A percentile compares a stretch with the other conserved stretches of the same genome.
Evolutionary conservation across 257 asterid species (phyloP).

Genomic region (Solanum pennellii): DNA sequence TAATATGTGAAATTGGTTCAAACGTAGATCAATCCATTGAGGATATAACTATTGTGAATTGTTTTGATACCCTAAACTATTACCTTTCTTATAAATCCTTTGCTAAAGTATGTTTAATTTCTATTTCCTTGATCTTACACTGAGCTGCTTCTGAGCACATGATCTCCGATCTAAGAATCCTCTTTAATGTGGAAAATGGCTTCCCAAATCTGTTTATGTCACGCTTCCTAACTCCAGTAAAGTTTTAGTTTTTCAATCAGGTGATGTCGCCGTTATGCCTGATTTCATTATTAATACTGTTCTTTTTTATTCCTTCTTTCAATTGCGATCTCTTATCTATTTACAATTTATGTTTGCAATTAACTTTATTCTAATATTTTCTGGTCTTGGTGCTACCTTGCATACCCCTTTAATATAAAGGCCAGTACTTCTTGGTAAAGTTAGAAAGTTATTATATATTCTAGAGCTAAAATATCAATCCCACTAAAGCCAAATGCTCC

Average conservation of each 20-base stretch:
- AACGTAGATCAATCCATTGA: background rate
- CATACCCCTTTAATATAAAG: background rate
- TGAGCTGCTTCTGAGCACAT: background rate
- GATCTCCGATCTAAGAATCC: background rate
- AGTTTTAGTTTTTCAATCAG: too few relatives aligned
- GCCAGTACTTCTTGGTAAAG: background rate
- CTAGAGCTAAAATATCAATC: background rate
- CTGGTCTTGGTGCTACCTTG: background rate
- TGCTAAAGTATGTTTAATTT: background rate
- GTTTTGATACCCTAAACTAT: background rate
- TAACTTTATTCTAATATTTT: background rate
- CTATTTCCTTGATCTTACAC: background rate
- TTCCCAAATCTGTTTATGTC: too few relatives aligned
- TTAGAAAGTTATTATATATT: background rate
- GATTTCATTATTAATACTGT: background rate
- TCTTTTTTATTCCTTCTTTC: background rate
- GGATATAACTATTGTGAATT: background rate
- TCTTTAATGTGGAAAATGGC: too few relatives aligned
- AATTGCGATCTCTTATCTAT: background rate
- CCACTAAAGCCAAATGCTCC: background rate
- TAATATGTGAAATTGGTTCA: background rate
- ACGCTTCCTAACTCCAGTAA: too few relatives aligned
- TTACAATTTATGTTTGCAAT: background rate
- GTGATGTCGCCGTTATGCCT: too few relatives aligned
- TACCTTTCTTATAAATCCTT: background rate